Base-by-base conservation (phyloP, 345 rosid genomes). In the Pugionium cornutum region DNA sequence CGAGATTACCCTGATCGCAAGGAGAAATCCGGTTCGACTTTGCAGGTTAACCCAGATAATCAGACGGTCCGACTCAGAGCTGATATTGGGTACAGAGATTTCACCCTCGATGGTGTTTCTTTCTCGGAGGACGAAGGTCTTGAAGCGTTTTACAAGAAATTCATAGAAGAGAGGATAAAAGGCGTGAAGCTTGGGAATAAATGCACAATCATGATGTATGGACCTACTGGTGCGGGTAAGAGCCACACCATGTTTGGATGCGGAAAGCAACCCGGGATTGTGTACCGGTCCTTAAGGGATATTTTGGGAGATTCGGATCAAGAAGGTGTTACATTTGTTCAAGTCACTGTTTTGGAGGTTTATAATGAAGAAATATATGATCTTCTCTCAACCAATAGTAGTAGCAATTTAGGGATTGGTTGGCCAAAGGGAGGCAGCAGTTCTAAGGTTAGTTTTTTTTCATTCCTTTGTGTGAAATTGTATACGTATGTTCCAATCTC, bases 211-310 rank as follows among this genome's bases (percentile, higher is more conserved):
- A 83, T 94, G 99, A 94, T 90, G 99, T 94, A 94, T 42, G 99
- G 99, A 30, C 99, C 99, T 0, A 94, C 99, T 0, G 97, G 99
- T 62, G 84, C 99, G 0, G 99, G 99, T 0, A 94, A 94, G 78
- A 94, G 99, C 52, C 92, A 90, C 69, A 88, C 96, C 0, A 94
- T 94, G 99, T 94, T 94, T 59, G 99, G 99, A 34, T 86, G 87
- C 66, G 49, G 88, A 53, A 90, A 86, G 83, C 87, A 85, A 66
- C 84, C 97, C 0, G 99, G 99, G 72, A 90, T 94, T 10, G 99
- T 94, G 34, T 94, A 90, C 58, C 58, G 83, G 29, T 72, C 99
- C 1, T 68, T 90, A 73, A 83, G 65, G 52, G 92, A 79, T 69
- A 94, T 94, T 63, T 67, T 90, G 75, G 97, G 94, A 7, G 92